Evolutionary conservation across 23 red algal genomes (phyloP).

Genomic region (Gracilaria caudata): DNA sequence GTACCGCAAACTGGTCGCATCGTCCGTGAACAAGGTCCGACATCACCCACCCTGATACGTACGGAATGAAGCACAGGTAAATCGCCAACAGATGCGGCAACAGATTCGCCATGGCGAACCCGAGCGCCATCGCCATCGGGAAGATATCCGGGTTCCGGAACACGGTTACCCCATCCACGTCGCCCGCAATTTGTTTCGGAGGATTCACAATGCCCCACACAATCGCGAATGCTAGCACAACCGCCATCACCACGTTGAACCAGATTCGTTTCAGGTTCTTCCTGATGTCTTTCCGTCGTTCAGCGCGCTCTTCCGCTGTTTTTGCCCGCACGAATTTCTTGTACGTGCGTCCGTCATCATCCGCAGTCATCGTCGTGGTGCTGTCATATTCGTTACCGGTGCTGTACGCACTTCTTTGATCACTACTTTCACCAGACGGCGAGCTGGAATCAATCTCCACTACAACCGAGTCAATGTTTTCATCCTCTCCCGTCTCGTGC

Average conservation of each 20-base stretch:
- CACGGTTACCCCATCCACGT: conserved; percentile 15
- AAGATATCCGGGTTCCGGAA: conserved; percentile 23
- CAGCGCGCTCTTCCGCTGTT: conserved; percentile 28
- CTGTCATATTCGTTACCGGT: conserved; percentile 13
- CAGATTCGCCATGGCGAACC: conserved; percentile 63
- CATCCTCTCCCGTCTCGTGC: background rate
- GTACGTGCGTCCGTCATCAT: conserved; percentile 50
- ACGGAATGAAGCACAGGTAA: conserved; percentile 68
- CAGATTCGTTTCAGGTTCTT: conserved; percentile 70
- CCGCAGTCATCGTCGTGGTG: conserved; percentile 1
- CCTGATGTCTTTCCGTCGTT: conserved; percentile 42
- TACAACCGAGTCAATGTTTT: conserved; percentile 11
- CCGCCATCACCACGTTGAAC: conserved; percentile 70
- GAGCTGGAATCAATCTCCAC: conserved; percentile 9
- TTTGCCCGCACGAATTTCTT: conserved; percentile 32
- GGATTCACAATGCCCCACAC: conserved; percentile 58
- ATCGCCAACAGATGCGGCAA: conserved; percentile 65
- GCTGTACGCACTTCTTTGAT: conserved; percentile 9
- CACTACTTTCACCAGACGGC: background rate
- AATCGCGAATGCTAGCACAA: conserved; percentile 41
- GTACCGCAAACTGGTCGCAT: conserved; percentile 68
- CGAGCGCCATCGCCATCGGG: conserved; percentile 65
- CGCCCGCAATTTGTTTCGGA: conserved; percentile 1
- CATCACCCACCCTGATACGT: conserved; percentile 71
- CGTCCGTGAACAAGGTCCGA: conserved; percentile 68